These are phyloP conservation scores for Fusarium falciforme DNA, from an alignment of 2,329 filamentous ascomycete genomes.

Conservation along the genomic window DNA sequence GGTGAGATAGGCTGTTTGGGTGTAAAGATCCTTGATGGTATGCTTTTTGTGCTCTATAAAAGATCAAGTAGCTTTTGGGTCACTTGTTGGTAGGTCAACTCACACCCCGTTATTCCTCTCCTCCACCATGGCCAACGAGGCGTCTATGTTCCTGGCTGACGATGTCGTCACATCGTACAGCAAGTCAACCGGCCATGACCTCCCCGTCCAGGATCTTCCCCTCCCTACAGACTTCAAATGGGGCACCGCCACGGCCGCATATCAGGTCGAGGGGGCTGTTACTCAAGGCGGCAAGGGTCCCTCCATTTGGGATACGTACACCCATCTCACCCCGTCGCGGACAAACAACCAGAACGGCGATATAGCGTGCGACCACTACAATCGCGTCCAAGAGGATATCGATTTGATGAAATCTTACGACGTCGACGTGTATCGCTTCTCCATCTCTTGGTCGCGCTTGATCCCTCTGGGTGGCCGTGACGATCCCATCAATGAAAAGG, in stretches of 20 bases:
- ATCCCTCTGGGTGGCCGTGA: conserved; percentile 59
- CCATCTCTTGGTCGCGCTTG: conserved; percentile 71
- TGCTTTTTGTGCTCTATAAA: background rate
- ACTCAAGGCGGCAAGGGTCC: conserved; percentile 49
- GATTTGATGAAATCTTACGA: conserved; percentile 66
- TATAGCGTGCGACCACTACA: conserved; percentile 54
- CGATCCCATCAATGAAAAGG: background rate
- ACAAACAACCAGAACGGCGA: conserved; percentile 54
- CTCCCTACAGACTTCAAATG: conserved; percentile 50
- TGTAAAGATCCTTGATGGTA: background rate
- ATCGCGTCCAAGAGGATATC: conserved; percentile 61
- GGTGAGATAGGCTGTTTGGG: background rate
- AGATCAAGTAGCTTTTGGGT: background rate
- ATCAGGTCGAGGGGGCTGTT: conserved; percentile 52
- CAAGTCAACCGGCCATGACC: background rate
- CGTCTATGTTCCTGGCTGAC: conserved; percentile 4
- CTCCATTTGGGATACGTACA: conserved; percentile 46
- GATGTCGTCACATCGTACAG: background rate
- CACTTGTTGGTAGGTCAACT: background rate
- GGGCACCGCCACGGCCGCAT: conserved; percentile 52
- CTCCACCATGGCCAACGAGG: conserved; percentile 5
- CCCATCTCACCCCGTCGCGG: background rate
- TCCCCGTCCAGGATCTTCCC: conserved; percentile 14
- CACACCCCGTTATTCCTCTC: background rate
- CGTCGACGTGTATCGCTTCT: conserved; percentile 70